Percentiles rank a stretch among this genome's conserved stretches.
Evolutionary conservation across 345 rosid genomes (phyloP).

Genomic region (Garcia nutans): DNA sequence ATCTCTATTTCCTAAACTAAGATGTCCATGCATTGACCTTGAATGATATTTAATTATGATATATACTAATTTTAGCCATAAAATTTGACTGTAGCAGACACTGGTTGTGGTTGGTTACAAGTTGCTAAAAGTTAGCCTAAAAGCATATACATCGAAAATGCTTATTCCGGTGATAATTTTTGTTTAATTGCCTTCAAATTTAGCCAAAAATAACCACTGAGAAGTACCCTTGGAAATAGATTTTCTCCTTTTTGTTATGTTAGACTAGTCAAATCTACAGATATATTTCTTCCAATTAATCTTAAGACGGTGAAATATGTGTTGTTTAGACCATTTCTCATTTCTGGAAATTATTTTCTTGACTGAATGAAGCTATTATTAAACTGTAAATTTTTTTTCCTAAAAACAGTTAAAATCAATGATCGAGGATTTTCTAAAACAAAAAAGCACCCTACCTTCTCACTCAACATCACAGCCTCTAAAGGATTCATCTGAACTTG

Average conservation of each 20-base stretch:
- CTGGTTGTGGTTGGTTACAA: neutral
- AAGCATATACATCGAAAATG: neutral
- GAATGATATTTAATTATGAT: neutral
- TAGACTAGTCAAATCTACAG: neutral
- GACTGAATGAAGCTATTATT: neutral
- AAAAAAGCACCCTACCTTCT: slow-evolving; percentile 27
- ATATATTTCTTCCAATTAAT: neutral
- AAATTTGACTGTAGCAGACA: neutral
- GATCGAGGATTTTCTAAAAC: slow-evolving; percentile 36
- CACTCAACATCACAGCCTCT: slow-evolving; percentile 38
- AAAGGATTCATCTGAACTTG: slow-evolving; percentile 39
- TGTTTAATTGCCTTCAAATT: neutral
- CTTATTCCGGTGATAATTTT: neutral
- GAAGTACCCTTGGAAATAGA: neutral
- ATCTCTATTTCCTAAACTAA: neutral
- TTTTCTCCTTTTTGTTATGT: neutral
- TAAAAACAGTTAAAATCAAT: slow-evolving; percentile 48
- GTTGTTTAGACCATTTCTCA: neutral
- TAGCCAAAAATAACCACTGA: neutral
- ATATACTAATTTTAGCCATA: neutral
- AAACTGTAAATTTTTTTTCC: slow-evolving; percentile 4
- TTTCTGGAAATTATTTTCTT: neutral
- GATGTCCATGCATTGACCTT: neutral
- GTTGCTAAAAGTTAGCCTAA: neutral
- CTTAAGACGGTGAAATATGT: neutral